Evolutionary conservation across 768 basidiomycete species (phyloP), one percentile per base, ranked within the genome.

Genomic region (Mycena haematopus): DNA sequence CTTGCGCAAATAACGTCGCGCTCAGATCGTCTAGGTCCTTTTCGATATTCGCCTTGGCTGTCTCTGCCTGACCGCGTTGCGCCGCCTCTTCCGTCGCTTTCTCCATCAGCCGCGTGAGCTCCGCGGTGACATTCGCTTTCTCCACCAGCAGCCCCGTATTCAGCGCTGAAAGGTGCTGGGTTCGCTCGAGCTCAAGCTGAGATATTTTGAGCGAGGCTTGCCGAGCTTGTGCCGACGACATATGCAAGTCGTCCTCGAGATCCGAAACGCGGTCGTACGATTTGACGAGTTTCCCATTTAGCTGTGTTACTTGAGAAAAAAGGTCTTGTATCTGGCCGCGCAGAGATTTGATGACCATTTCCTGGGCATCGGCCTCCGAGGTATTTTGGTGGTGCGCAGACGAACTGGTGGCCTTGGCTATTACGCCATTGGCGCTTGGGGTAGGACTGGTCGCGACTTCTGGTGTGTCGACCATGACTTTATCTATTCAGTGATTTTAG

Each of bases 21-120:
- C 95, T 95, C 63, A 99, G 87, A 74, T 96, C 93, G 72, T 97
- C 95, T 53, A 99, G 80, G 64, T 99, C 96, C 77, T 90, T 87
- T 79, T 99, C 96, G 53, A 99, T 96, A 65, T 86, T 87, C 0
- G 73, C 79, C 35, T 89, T 85, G 6, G 93, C 95, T 52, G 80
- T 86, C 75, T 96, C 96, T 1, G 96, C 96, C 74, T 93, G 89
- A 14, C 95, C 95, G 15, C 96, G 85, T 67, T 90, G 86, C 1
- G 93, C 88, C 15, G 96, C 95, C 77, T 97, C 96, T 70, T 96
- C 94, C 21, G 94, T 93, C n/a, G 95, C 90, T 65, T 89, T 91
- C 69, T 95, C 92, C 88, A 98, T 98, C 62, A 99, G 79, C 31
- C 95, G 85, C 68, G 88, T 96, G 61, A 99, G 88, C 78, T 99